phyloP scores from a whole-genome alignment of 2,329 filamentous ascomycete species.

The Ascochyta lentis region DNA sequence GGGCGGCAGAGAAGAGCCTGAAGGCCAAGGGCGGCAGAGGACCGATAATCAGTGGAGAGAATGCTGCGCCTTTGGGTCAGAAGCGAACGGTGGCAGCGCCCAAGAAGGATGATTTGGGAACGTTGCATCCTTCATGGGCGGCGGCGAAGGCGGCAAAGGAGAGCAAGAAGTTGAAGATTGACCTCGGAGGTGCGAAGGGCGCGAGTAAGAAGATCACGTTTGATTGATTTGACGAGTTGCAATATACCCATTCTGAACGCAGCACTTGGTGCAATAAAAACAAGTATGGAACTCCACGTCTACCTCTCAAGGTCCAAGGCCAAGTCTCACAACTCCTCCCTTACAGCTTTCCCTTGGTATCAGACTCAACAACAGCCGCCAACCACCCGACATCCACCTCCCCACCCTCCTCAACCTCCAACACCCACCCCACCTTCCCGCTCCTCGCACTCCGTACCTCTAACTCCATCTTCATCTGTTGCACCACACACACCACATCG shows the following conservation, averaged over 20 bases:
- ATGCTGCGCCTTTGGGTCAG: conserved; percentile 36
- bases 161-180: conserved; percentile 55
- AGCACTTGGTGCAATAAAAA: no score
- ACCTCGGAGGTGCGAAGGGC: conserved; percentile 19
- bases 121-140: conserved; percentile 70
- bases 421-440: conserved; percentile 60
- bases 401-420: conserved; percentile 61
- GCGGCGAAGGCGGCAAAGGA: conserved; percentile 67
- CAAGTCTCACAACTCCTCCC: no score
- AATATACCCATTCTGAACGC: no score
- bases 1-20: conserved; percentile 22
- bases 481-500: conserved; percentile 64
- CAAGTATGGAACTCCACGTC: no score
- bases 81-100: conserved; percentile 42
- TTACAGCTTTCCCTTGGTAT: no score
- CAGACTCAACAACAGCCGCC: conserved; percentile 55
- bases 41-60: conserved; percentile 42
- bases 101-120: conserved; percentile 59
- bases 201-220: conserved; percentile 68
- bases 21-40: conserved; percentile 29
- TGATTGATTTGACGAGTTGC: conserved; percentile 51
- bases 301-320: no score
- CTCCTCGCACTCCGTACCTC: conserved; percentile 61
- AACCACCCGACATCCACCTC: conserved; percentile 65
- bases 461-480: conserved; percentile 75